Percentiles rank a stretch among this genome's conserved stretches.
Evolutionary conservation across 1,139 yeast genomes (phyloP).

Genomic region (Yamadazyma conglobata): DNA sequence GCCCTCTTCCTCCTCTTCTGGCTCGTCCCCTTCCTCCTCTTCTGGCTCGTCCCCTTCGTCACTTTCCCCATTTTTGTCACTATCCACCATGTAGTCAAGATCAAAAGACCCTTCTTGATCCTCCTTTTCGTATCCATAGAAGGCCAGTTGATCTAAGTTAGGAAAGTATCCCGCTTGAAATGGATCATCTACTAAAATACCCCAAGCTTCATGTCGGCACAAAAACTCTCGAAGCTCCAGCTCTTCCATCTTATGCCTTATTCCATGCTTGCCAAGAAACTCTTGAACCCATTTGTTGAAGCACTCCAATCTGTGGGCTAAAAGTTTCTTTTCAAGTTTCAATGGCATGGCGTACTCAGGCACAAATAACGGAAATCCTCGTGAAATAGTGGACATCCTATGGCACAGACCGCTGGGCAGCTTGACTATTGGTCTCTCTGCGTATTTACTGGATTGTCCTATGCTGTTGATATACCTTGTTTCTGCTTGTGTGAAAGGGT

Average conservation of each 20-base stretch:
- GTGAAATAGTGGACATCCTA: not conserved
- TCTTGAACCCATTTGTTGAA: slow-evolving; percentile 1
- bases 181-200: slow-evolving; percentile 1
- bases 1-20: not conserved
- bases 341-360: slow-evolving; percentile 3
- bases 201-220: not conserved
- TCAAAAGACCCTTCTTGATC: too few relatives aligned
- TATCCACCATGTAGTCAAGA: too few relatives aligned
- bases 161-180: too few relatives aligned
- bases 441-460: not conserved
- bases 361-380: slow-evolving; percentile 1
- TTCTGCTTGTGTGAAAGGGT: slow-evolving; percentile 4
- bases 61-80: too few relatives aligned
- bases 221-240: slow-evolving; percentile 1
- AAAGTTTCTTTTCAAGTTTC: slow-evolving; percentile 2
- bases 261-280: not conserved
- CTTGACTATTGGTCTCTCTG: not conserved
- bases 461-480: slow-evolving; percentile 4
- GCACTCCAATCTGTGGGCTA: slow-evolving; percentile 1
- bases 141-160: too few relatives aligned
- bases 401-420: too few relatives aligned
- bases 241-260: not conserved
- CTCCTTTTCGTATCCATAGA: too few relatives aligned
- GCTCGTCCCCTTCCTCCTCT: not conserved
- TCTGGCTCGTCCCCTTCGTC: not conserved